phyloP scores from a whole-genome alignment of 2,329 filamentous ascomycete species.

The Pseudocercospora cruenta region DNA sequence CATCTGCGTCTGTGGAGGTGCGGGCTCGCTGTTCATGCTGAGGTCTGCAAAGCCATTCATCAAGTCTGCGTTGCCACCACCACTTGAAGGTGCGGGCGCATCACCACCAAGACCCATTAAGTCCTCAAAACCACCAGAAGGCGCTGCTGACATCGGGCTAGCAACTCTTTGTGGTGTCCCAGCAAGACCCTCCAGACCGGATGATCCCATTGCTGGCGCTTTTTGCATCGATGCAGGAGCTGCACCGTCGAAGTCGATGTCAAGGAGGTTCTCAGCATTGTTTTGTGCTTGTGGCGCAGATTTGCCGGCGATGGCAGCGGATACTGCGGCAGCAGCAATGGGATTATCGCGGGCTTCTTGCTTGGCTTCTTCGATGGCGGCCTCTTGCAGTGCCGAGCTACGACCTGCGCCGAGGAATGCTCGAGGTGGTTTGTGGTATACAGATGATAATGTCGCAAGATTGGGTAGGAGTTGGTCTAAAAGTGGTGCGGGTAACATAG shows the following conservation, averaged over 20 bases:
- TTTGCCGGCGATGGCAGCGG: constrained; percentile 60
- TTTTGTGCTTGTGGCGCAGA: constrained; percentile 56
- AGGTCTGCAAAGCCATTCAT: constrained; percentile 83
- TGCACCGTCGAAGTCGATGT: constrained; percentile 93
- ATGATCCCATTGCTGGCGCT: constrained; percentile 55
- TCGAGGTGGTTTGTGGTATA: constrained; percentile 97
- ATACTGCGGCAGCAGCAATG: constrained; percentile 80
- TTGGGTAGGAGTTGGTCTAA: constrained; percentile 89
- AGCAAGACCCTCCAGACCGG: constrained; percentile 58
- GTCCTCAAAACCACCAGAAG: constrained; percentile 72
- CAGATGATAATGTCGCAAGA: constrained; percentile 90
- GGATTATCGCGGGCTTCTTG: constrained; percentile 93
- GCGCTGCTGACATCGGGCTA: constrained; percentile 57
- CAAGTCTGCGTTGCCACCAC: constrained; percentile 58
- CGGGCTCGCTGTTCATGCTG: constrained; percentile 70
- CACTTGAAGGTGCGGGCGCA: constrained; percentile 32
- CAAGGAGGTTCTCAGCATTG: constrained; percentile 92
- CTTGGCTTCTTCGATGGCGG: constrained; percentile 93
- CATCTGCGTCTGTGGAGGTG: constrained; percentile 67
- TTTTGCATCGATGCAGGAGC: constrained; percentile 84
- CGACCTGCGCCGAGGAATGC: constrained; percentile 97
- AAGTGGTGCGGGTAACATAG: constrained; percentile 78
- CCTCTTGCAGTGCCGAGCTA: constrained; percentile 90
- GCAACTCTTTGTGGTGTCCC: constrained; percentile 71
- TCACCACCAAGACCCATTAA: constrained; percentile 68